phyloP scores from a whole-genome alignment of 345 rosid genomes.

The Eucalyptus cloeziana region DNA sequence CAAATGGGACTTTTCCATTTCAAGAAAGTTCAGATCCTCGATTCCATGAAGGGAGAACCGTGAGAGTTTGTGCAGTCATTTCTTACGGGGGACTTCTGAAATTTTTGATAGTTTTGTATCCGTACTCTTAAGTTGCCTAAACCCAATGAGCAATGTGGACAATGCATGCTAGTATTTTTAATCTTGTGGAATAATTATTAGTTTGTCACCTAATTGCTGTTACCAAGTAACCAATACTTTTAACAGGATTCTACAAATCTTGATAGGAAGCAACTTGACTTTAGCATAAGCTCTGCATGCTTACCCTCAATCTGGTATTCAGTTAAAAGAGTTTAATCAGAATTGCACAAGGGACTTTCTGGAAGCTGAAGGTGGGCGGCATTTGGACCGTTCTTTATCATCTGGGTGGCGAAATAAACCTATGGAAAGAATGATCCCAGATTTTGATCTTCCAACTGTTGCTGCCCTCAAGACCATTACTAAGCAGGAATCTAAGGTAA shows the following conservation, averaged over 20 bases:
- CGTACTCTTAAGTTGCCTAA: slow-evolving; percentile 39
- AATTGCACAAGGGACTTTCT: slow-evolving; percentile 9
- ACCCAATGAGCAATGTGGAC: slow-evolving; percentile 19
- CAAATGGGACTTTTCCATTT: background rate
- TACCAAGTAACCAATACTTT: background rate
- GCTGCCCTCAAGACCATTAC: slow-evolving; percentile 1
- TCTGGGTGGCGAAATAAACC: slow-evolving; percentile 13
- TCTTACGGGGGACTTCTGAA: slow-evolving; percentile 5
- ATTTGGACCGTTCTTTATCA: slow-evolving; percentile 8
- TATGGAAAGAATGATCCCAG: slow-evolving; percentile 4
- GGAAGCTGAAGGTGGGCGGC: slow-evolving; percentile 11
- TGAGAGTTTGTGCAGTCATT: background rate
- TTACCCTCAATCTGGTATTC: slow-evolving; percentile 11
- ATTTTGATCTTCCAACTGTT: slow-evolving; percentile 11
- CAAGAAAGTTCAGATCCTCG: background rate
- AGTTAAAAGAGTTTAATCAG: slow-evolving; percentile 1
- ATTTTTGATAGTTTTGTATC: slow-evolving; percentile 26
- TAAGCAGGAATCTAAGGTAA: slow-evolving; percentile 12
- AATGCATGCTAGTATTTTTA: slow-evolving; percentile 24
- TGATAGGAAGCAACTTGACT: slow-evolving; percentile 1
- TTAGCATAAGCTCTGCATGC: slow-evolving; percentile 6
- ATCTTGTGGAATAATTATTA: background rate
- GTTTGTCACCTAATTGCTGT: background rate
- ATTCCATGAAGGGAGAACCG: background rate
- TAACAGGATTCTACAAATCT: slow-evolving; percentile 19